These are phyloP conservation scores for Epichloe gansuensis DNA, from an alignment of 2,329 filamentous ascomycete genomes.

Conservation along the genomic window DNA sequence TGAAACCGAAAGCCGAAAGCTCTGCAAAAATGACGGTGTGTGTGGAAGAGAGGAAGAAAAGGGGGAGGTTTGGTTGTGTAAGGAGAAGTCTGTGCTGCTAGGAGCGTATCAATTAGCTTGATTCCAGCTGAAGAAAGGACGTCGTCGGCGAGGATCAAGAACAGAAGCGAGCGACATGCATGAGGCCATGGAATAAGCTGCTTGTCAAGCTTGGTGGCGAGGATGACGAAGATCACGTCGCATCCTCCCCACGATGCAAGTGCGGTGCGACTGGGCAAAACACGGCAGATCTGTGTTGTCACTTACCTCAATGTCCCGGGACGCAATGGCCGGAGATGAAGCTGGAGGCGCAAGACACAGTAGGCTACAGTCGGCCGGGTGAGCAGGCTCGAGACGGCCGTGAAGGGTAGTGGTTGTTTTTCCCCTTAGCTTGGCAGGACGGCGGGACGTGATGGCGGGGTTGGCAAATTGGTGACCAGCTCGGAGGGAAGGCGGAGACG, in stretches of 20 bases:
- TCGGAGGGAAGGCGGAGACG: constrained; percentile 2
- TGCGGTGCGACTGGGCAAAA: not conserved
- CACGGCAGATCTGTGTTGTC: not conserved
- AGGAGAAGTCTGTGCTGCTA: not conserved
- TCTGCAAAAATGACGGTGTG: not conserved
- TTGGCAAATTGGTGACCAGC: not conserved
- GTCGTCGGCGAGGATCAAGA: not conserved
- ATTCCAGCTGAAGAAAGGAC: not conserved
- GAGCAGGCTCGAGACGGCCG: not conserved
- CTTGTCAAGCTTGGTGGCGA: not conserved
- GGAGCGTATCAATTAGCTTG: not conserved
- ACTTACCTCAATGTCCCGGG: not conserved
- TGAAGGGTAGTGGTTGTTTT: not conserved
- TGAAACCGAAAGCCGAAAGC: not conserved
- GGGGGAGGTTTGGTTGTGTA: not conserved
- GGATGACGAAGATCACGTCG: not conserved
- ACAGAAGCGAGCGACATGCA: not conserved
- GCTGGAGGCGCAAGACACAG: not conserved
- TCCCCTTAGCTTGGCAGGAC: not conserved
- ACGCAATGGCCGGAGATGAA: not conserved
- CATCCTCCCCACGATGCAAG: not conserved
- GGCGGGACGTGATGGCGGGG: constrained; percentile 3
- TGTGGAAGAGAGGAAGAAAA: not conserved
- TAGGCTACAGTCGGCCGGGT: not conserved
- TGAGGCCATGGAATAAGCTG: not conserved